Conservation (phyloP, 371 early-diverging fungal species). For the Neoconidiobolus thromboides region DNA sequence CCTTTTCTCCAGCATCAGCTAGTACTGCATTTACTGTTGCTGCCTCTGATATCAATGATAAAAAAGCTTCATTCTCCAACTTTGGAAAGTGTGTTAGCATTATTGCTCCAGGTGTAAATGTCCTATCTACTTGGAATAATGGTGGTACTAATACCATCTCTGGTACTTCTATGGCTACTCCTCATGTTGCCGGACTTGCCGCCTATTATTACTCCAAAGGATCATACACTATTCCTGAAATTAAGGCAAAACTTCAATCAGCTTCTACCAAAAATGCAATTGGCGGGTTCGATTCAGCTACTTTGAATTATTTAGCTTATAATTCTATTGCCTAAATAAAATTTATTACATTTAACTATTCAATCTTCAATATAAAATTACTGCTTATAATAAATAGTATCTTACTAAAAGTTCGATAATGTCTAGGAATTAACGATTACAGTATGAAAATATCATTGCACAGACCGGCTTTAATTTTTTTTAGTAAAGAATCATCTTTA, state of each 20-base stretch:
- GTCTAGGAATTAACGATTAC: no score
- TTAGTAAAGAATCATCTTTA: no score
- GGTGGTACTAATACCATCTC: slow-evolving; percentile 15
- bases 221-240: slow-evolving; percentile 38
- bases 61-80: slow-evolving; percentile 48
- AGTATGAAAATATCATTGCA: no score
- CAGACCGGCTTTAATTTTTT: no score
- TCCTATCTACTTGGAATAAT: slow-evolving; percentile 25
- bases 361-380: no score
- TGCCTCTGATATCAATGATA: slow-evolving; percentile 32
- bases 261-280: slow-evolving; percentile 43
- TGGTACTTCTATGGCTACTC: slow-evolving; percentile 28
- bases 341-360: no score
- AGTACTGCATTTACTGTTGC: slow-evolving; percentile 38
- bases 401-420: no score
- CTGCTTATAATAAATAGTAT: no score
- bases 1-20: slow-evolving; percentile 38
- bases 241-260: slow-evolving; percentile 50
- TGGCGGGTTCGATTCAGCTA: slow-evolving; percentile 31
- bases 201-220: slow-evolving; percentile 19
- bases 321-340: slow-evolving; percentile 19
- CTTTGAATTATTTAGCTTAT: slow-evolving; percentile 65
- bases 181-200: slow-evolving; percentile 21
- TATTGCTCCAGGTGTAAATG: slow-evolving; percentile 33
- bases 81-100: slow-evolving; percentile 48